Evolutionary conservation across 345 rosid species (phyloP).

Genomic region (Sisymbrium altissimum): DNA sequence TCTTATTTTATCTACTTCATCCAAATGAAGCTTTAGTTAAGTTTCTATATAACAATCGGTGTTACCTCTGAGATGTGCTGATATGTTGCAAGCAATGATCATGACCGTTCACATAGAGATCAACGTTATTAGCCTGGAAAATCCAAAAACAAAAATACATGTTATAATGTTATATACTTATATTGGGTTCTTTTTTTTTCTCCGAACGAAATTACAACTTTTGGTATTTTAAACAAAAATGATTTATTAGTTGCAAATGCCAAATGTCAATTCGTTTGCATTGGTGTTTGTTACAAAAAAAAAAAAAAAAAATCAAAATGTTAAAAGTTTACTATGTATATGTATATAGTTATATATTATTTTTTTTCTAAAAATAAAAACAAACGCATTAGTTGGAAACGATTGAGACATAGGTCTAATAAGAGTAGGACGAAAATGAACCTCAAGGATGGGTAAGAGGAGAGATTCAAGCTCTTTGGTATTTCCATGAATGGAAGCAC

Average conservation of each 20-base stretch:
- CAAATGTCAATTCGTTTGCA: neutral
- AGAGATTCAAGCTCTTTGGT: constrained; percentile 46
- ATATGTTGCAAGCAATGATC: constrained; percentile 63
- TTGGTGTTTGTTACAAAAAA: neutral
- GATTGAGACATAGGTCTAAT: neutral
- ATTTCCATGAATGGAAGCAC: constrained; percentile 52
- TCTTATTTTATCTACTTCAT: neutral
- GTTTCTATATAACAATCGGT: neutral
- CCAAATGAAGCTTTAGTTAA: neutral
- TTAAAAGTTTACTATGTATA: neutral
- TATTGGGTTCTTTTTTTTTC: neutral
- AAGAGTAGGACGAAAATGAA: neutral
- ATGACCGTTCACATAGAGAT: constrained; percentile 56
- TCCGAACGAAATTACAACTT: neutral
- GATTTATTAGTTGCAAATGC: neutral
- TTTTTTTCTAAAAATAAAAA: neutral
- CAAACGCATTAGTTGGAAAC: neutral
- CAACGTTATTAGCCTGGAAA: constrained; percentile 42
- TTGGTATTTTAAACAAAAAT: neutral
- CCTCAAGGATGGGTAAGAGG: constrained; percentile 53
- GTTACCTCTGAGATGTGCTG: constrained; percentile 37
- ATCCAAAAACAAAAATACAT: neutral
- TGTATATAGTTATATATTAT: no score
- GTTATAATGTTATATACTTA: no score
- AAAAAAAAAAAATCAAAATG: no score